phyloP scores from a whole-genome alignment of 768 basidiomycete genomes.

The Rhizopogon salebrosus region DNA sequence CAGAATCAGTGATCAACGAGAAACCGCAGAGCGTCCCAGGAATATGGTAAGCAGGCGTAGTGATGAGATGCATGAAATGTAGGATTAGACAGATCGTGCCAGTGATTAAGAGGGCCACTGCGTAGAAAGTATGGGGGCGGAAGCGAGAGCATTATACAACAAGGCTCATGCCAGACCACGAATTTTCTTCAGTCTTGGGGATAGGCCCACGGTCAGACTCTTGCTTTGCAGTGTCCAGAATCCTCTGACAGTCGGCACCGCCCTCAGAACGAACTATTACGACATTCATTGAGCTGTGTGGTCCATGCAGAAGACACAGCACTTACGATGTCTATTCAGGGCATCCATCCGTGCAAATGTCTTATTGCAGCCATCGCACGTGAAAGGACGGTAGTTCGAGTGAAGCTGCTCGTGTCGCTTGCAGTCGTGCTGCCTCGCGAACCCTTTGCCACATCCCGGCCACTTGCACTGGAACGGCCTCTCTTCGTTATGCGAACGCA shows the following conservation, averaged over 20 bases:
- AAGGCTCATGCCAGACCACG: conserved; percentile 27
- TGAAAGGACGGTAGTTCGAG: conserved; percentile 87
- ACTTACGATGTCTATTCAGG: conserved; percentile 86
- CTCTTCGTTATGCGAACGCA: conserved; percentile 92
- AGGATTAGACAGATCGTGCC: conserved; percentile 14
- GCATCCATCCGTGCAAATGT: conserved; percentile 96
- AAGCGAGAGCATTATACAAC: conserved; percentile 21
- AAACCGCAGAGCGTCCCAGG: conserved; percentile 26
- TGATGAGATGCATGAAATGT: conserved; percentile 12
- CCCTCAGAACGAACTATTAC: conserved; percentile 73
- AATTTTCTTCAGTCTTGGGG: conserved; percentile 28
- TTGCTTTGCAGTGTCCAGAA: conserved; percentile 29
- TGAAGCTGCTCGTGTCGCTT: conserved; percentile 95
- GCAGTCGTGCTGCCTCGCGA: conserved; percentile 93
- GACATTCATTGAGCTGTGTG: neutral
- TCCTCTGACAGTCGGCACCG: conserved; percentile 64
- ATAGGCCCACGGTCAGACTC: conserved; percentile 18
- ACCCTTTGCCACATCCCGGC: conserved; percentile 92
- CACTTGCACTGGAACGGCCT: conserved; percentile 93
- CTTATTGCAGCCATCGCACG: conserved; percentile 88
- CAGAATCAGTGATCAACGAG: conserved; percentile 4
- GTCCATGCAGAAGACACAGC: neutral
- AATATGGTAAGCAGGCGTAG: conserved; percentile 20
- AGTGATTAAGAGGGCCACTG: conserved; percentile 22
- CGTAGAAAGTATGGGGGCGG: conserved; percentile 6